Evolutionary conservation across 2,329 filamentous ascomycete species (phyloP).

Genomic region (Monosporascus sp.): DNA sequence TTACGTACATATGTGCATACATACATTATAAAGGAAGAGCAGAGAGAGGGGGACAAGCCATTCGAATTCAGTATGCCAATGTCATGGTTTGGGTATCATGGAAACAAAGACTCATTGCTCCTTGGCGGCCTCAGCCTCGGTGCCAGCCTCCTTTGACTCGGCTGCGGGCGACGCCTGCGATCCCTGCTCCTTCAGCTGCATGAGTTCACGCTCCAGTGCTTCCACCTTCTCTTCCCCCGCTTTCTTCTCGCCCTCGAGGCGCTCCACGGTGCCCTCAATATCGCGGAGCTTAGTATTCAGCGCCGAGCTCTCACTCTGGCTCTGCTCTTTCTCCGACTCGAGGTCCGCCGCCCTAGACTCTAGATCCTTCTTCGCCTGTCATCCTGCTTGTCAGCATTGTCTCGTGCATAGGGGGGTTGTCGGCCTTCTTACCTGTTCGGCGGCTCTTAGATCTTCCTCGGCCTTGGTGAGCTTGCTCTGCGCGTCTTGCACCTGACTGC

Average conservation of each 20-base stretch:
- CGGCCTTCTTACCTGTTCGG: constrained; percentile 23
- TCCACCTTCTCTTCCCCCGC: constrained; percentile 11
- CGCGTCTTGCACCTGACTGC: constrained; percentile 27
- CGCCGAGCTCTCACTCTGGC: constrained; percentile 14
- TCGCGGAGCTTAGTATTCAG: constrained; percentile 12
- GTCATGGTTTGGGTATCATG: neutral
- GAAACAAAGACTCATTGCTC: neutral
- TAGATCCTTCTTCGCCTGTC: constrained; percentile 21
- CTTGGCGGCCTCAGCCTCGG: neutral
- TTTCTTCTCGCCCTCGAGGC: constrained; percentile 21
- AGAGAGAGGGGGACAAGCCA: neutral
- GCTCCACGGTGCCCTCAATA: constrained; percentile 11
- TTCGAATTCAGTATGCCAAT: neutral
- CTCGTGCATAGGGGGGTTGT: neutral
- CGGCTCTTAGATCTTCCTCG: constrained; percentile 29
- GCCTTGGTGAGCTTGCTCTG: constrained; percentile 32
- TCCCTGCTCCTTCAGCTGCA: constrained; percentile 10
- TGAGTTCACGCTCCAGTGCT: constrained; percentile 15
- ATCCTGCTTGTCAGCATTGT: neutral
- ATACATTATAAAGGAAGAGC: neutral
- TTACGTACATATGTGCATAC: neutral
- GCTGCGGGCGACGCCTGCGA: neutral
- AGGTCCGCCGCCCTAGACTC: constrained; percentile 18
- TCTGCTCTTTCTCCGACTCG: constrained; percentile 15
- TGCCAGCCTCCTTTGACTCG: neutral